A percentile compares a stretch with the other conserved stretches of the same genome.
phyloP scores from a whole-genome alignment of 768 basidiomycete genomes.

The Cubamyces lactineus region DNA sequence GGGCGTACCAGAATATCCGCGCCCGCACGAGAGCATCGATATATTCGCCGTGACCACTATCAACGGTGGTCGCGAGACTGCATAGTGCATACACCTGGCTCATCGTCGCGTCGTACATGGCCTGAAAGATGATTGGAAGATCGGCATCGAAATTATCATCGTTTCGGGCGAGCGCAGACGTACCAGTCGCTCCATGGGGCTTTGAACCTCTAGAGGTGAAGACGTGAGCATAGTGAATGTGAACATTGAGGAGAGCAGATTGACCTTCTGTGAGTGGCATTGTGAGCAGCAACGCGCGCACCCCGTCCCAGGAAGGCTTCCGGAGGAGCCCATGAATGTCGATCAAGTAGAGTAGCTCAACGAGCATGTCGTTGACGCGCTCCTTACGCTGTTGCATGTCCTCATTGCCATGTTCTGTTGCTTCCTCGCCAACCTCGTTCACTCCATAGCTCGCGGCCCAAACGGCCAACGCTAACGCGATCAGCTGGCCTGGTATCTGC shows the following conservation, averaged over 20 bases:
- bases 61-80: constrained; percentile 53
- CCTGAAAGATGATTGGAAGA: constrained; percentile 36
- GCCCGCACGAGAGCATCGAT: constrained; percentile 66
- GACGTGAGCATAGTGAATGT: constrained; percentile 12
- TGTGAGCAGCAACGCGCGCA: constrained; percentile 75
- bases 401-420: constrained; percentile 38
- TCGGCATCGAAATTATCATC: not conserved
- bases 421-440: constrained; percentile 72
- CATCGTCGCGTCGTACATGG: constrained; percentile 80
- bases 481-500: constrained; percentile 72
- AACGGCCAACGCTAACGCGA: constrained; percentile 78
- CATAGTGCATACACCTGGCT: constrained; percentile 84
- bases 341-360: constrained; percentile 77
- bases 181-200: constrained; percentile 49
- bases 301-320: constrained; percentile 85
- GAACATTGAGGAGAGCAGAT: constrained; percentile 25
- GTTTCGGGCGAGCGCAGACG: constrained; percentile 8
- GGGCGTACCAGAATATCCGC: constrained; percentile 88
- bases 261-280: constrained; percentile 85
- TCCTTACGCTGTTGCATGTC: constrained; percentile 50
- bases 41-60: constrained; percentile 54
- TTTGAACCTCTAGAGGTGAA: constrained; percentile 43
- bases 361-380: constrained; percentile 67
- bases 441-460: constrained; percentile 93
- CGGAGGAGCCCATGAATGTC: constrained; percentile 81